These are phyloP conservation scores for Lepidium sativum DNA, from an alignment of 345 rosid genomes.

Conservation along the genomic window DNA sequence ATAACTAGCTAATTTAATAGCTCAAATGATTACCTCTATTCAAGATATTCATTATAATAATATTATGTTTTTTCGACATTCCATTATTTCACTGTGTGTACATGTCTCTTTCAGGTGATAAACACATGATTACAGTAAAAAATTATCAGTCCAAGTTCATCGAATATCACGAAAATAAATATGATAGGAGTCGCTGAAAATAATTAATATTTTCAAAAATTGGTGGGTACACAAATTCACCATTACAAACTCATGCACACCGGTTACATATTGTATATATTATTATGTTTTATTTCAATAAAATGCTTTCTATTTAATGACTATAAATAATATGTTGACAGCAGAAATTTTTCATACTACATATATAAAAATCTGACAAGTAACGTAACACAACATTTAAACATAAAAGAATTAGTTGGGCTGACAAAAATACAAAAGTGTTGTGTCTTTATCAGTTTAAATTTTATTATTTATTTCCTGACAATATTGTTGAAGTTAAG, in stretches of 20 bases:
- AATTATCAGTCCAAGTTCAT: not conserved
- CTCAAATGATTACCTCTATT: too few species aligned
- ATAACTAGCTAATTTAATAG: too few species aligned
- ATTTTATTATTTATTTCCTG: not conserved
- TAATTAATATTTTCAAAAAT: too few species aligned
- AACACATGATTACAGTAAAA: not conserved
- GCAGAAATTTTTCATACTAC: not conserved
- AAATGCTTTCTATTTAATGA: too few species aligned
- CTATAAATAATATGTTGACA: too few species aligned
- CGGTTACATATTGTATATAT: too few species aligned
- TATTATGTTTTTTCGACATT: not conserved
- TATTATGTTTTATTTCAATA: too few species aligned
- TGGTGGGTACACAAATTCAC: not conserved
- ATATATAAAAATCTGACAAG: not conserved
- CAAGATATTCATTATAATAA: not conserved
- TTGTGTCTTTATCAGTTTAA: not conserved
- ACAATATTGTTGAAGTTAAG: slow-evolving; percentile 9
- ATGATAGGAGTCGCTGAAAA: too few species aligned
- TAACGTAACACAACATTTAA: not conserved
- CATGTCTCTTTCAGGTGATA: not conserved
- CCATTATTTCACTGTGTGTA: not conserved
- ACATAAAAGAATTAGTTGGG: not conserved
- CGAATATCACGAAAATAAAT: not conserved
- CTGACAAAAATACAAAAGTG: not conserved
- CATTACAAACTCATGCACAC: not conserved